A percentile compares a stretch with the other conserved stretches of the same genome.
These are phyloP conservation scores for Fusarium coicis DNA, from an alignment of 2,329 filamentous ascomycete genomes.

Conservation along the genomic window DNA sequence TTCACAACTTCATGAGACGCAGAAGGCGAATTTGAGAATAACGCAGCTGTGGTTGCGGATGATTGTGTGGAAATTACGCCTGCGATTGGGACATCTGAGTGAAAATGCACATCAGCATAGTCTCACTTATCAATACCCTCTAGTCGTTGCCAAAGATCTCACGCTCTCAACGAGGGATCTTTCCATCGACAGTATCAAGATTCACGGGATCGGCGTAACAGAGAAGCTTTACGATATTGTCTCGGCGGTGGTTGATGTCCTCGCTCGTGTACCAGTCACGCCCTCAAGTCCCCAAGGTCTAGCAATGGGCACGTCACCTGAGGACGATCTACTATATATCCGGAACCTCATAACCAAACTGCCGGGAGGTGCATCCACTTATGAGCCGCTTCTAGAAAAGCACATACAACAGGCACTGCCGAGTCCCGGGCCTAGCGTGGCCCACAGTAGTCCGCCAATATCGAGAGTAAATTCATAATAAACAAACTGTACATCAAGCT, in stretches of 20 bases:
- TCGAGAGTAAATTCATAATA: neutral
- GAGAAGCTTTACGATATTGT: slow-evolving; percentile 60
- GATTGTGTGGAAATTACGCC: slow-evolving; percentile 57
- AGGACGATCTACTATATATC: slow-evolving; percentile 53
- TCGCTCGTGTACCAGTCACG: slow-evolving; percentile 54
- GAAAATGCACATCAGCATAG: slow-evolving; percentile 48
- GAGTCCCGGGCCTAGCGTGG: slow-evolving; percentile 24
- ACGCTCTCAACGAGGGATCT: slow-evolving; percentile 53
- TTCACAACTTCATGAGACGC: slow-evolving; percentile 52
- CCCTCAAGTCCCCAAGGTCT: slow-evolving; percentile 41
- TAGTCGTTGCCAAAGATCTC: slow-evolving; percentile 55
- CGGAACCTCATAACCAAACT: slow-evolving; percentile 51
- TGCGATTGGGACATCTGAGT: slow-evolving; percentile 55
- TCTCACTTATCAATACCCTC: slow-evolving; percentile 56
- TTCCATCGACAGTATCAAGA: slow-evolving; percentile 51
- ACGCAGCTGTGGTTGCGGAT: slow-evolving; percentile 59
- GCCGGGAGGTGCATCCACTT: slow-evolving; percentile 52
- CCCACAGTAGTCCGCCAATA: neutral
- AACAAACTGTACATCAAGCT: neutral
- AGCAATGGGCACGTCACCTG: slow-evolving; percentile 44
- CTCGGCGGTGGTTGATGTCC: slow-evolving; percentile 56
- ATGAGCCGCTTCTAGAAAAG: slow-evolving; percentile 53
- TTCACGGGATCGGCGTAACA: slow-evolving; percentile 59
- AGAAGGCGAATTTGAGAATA: slow-evolving; percentile 57
- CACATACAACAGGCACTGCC: slow-evolving; percentile 53